Base-by-base conservation (phyloP, 306 rosid genomes). In the Cyclanthera cordifolia region DNA sequence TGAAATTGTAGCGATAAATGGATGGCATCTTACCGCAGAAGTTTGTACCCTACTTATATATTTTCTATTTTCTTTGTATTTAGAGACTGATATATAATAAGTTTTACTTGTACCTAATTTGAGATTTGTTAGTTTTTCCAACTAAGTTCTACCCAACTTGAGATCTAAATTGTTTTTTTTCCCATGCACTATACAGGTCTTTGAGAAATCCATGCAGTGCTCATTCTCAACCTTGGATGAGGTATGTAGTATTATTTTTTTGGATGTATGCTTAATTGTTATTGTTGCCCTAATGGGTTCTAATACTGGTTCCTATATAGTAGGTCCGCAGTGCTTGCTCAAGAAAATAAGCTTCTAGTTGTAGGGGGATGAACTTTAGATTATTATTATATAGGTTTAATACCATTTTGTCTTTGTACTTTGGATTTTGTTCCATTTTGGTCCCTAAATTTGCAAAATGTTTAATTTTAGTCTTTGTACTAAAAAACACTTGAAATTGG, bases 181-280 rank as follows among this genome's bases (percentile, higher is more conserved):
- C n/a, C n/a, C 30, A 20, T 67, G 55, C 65, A 65, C 24, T 57
- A 37, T 59, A 60, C 89, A 89, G 96, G 90, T 90, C 37, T 89
- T 86, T 81, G 93, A 74, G 80, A 86, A 83, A 77, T 85, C 96
- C 65, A 39, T 83, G 71, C 91, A 28, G 52, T 87, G 91, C 73
- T 74, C 90, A 67, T 86, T 86, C 70, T 73, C 96, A 61, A 84
- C 89, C 64, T 67, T 84, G 47, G 90, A 87, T 53, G 95, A 93
- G 94, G 97, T 91, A 80, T n/a, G 28, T 11, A 15, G 47, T 51
- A 20, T 61, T 23, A 65, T 65, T 65, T 65, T 14, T 65, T 28
- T 65, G 70, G 70, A 43, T 65, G 23, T 45, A 5, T 52, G 9
- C 53, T 24, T 49, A 52, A 19, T 71, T 71, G 37, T 54, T 23